Evolutionary conservation across 108 stramenopile genomes (phyloP), one percentile per base, ranked within the genome.

Genomic region (Nitzschia palea): DNA sequence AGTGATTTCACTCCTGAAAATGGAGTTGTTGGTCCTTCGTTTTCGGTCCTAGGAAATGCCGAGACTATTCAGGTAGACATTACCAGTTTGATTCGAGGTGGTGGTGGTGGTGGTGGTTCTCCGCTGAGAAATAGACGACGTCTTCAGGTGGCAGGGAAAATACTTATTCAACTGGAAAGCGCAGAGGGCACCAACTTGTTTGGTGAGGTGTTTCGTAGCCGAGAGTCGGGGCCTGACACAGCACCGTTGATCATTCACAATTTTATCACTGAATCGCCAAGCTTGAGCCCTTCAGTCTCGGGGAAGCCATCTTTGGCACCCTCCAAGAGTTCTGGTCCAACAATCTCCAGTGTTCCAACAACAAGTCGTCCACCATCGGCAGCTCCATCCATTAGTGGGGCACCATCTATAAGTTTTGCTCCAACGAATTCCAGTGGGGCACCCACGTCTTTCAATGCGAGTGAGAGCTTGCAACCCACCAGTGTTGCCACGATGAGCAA

Each of bases 161-260:
- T 50, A 26, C 28, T 32, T 30, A 10, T 63, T 23, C 10, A 29
- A 30, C 28, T 63, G 0, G 62, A 27, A 32, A 63, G 27, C 23
- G 29, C 44, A 40, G 59, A 60, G 20, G 31, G 33, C 20, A 32
- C 15, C 4, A 60, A 60, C 25, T n/a, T 25, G 1, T 40, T 42
- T 15, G 59, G 59, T 26, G 59, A 40, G 25, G 36, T 34, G 14
- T 60, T 60, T 9, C 59, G 59, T 10, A 60, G 37, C 37, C 36
- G 36, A 14, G 59, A 60, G 43, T 28, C 1, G 5, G 3, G 4
- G 20, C 12, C n/a, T 12, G 59, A 34, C 10, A 43, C 59, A 1
- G 59, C 59, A 18, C 59, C 59, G 1, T 6, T 43, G 32, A 40
- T 60, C 22, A 60, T 60, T 40, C 59, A 60, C 20, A 60, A 60